These are phyloP conservation scores for Blastobotrys petasosporus DNA, from an alignment of 1,139 yeast species.

Conservation along the genomic window DNA sequence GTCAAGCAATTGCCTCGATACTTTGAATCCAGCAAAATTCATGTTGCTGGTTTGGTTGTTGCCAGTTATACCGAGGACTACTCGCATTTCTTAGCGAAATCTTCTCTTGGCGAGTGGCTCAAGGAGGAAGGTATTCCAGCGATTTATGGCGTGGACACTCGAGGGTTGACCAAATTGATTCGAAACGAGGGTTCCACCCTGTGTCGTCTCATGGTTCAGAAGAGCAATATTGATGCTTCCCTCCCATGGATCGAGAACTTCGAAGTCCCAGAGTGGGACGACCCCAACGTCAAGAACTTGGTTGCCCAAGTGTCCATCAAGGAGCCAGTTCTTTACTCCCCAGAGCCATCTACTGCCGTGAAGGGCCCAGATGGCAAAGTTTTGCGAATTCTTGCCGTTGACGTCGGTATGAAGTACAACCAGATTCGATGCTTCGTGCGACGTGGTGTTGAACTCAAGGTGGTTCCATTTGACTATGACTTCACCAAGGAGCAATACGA, in stretches of 20 bases:
- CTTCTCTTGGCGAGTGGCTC: conserved; percentile 92
- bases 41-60: conserved; percentile 94
- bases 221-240: conserved; percentile 40
- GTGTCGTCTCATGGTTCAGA: conserved; percentile 72
- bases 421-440: conserved; percentile 95
- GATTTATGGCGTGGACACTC: conserved; percentile 94
- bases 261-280: conserved; percentile 80
- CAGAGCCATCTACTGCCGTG: conserved; percentile 46
- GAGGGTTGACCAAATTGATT: conserved; percentile 87
- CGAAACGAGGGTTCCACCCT: conserved; percentile 90
- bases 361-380: conserved; percentile 67
- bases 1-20: conserved; percentile 77
- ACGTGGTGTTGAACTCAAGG: conserved; percentile 93
- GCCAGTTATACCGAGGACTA: conserved; percentile 96
- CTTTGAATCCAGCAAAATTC: conserved; percentile 87
- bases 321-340: conserved; percentile 69
- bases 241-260: conserved; percentile 57
- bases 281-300: conserved; percentile 86
- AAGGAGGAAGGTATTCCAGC: conserved; percentile 91
- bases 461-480: conserved; percentile 95
- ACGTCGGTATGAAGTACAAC: conserved; percentile 97
- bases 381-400: conserved; percentile 80
- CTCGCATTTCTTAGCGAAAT: conserved; percentile 87
- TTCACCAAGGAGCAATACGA: conserved; percentile 69
- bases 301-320: conserved; percentile 84